Evolutionary conservation across 2,329 filamentous ascomycete species (phyloP).

Genomic region (Aureobasidium sp.): DNA sequence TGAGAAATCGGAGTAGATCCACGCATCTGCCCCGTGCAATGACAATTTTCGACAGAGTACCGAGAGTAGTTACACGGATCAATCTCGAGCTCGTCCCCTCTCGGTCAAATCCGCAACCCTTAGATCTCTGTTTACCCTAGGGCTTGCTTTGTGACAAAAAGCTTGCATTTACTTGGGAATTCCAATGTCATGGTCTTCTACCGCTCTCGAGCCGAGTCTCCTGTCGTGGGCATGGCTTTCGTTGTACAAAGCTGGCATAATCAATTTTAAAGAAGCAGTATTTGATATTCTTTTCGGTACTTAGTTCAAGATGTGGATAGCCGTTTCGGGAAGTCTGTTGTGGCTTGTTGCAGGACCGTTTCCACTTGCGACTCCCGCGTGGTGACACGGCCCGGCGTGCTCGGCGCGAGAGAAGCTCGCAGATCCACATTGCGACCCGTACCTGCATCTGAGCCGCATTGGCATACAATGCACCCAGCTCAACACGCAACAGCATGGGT

Average conservation of each 20-base stretch:
- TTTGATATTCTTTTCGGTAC: background rate
- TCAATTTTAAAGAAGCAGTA: background rate
- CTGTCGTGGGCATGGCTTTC: background rate
- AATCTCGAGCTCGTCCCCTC: background rate
- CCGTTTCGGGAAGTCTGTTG: background rate
- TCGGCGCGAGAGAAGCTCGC: background rate
- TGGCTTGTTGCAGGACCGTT: background rate
- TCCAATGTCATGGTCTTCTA: background rate
- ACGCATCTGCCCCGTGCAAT: background rate
- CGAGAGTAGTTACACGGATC: background rate
- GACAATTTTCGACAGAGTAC: background rate
- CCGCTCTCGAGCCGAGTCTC: no score
- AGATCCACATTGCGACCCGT: background rate
- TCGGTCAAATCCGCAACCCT: background rate
- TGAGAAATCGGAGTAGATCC: background rate
- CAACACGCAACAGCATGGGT: background rate
- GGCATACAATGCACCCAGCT: background rate
- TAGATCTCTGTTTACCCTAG: background rate
- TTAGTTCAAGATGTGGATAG: background rate
- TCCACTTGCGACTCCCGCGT: background rate
- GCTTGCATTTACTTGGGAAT: background rate
- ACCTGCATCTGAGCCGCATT: constrained; percentile 1
- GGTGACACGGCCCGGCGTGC: background rate
- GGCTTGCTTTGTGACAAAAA: background rate
- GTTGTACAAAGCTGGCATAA: background rate